Conservation (phyloP, 352 stramenopile genomes). For the Globisporangium parvum region DNA sequence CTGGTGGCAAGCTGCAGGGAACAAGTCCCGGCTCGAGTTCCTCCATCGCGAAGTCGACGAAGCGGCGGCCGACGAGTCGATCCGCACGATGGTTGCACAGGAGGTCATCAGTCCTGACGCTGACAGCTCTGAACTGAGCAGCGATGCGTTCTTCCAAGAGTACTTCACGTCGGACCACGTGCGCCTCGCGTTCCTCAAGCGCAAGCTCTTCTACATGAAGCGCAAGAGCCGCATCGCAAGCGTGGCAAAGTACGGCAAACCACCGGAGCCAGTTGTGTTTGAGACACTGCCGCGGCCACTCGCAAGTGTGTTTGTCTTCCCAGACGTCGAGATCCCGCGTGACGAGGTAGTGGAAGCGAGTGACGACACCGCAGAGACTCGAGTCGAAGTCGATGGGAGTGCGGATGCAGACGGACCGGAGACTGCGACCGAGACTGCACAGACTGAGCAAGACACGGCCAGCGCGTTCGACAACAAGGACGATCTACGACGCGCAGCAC, state of each 20-base stretch:
- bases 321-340: conserved; percentile 1
- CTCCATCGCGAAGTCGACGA: conserved; percentile 41
- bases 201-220: conserved; percentile 41
- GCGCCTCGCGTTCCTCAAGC: conserved; percentile 41
- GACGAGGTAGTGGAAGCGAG: conserved; percentile 4
- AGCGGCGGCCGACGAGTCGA: conserved; percentile 26
- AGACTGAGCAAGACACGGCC: not conserved
- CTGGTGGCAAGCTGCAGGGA: conserved; percentile 47
- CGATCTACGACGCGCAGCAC: conserved; percentile 2
- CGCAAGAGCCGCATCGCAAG: conserved; percentile 30
- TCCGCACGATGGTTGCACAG: conserved; percentile 28
- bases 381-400: conserved; percentile 1
- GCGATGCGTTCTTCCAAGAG: conserved; percentile 29
- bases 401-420: not conserved
- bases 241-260: conserved; percentile 38
- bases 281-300: conserved; percentile 31
- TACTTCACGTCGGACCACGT: conserved; percentile 42
- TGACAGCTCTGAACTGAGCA: conserved; percentile 2
- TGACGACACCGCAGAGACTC: conserved; percentile 8
- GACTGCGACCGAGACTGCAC: not conserved
- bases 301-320: conserved; percentile 25
- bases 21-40: conserved; percentile 48
- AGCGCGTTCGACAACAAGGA: not conserved
- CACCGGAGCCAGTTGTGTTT: conserved; percentile 36
- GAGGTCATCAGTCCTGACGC: conserved; percentile 8